phyloP scores from a whole-genome alignment of 2,329 filamentous ascomycete genomes.

The Aspergillus transmontanensis region DNA sequence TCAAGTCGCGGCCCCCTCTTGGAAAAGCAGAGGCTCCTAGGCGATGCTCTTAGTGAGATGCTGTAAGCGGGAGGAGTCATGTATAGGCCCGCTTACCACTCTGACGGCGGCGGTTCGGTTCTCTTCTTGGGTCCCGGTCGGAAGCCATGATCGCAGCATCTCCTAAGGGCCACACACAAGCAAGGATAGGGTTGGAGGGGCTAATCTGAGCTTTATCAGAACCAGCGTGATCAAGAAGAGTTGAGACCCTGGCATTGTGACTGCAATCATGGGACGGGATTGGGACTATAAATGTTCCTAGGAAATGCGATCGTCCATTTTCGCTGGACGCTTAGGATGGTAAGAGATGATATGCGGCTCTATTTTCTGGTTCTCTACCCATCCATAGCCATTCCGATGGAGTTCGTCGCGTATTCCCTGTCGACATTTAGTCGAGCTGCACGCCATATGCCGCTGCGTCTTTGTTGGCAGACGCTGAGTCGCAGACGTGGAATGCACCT shows the following conservation, averaged over 20 bases:
- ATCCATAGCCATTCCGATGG: not conserved
- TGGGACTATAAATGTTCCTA: not conserved
- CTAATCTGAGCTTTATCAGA: not conserved
- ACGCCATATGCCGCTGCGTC: not conserved
- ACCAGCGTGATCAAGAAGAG: not conserved
- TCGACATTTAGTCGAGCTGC: not conserved
- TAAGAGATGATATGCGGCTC: not conserved
- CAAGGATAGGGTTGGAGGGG: not conserved
- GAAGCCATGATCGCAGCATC: not conserved
- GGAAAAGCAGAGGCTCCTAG: not conserved
- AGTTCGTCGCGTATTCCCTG: not conserved
- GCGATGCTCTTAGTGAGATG: not conserved
- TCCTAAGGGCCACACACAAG: not conserved
- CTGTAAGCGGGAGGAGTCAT: not conserved
- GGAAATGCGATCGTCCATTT: not conserved
- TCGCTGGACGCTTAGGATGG: not conserved
- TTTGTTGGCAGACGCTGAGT: slow-evolving; percentile 8
- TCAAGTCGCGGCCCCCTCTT: not conserved
- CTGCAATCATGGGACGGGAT: not conserved
- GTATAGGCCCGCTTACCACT: not conserved
- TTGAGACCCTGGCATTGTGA: not conserved
- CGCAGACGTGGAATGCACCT: slow-evolving; percentile 4
- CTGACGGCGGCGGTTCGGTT: not conserved
- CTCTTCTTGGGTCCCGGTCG: not conserved
- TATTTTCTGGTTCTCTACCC: not conserved